These are phyloP conservation scores for Dactylellina sp. DNA, from an alignment of 2,329 filamentous ascomycete genomes.

Conservation along the genomic window DNA sequence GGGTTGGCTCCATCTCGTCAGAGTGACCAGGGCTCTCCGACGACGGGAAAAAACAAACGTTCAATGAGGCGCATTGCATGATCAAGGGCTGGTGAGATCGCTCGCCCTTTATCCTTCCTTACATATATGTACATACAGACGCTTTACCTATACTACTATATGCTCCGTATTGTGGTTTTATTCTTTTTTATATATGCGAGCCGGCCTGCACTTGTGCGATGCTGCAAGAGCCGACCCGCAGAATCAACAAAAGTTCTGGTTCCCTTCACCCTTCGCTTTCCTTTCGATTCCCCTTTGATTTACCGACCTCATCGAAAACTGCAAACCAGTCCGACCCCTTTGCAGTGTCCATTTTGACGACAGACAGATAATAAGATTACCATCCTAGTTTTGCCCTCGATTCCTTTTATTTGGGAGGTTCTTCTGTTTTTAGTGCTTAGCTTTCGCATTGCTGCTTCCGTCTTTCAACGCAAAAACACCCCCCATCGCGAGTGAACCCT, in stretches of 20 bases:
- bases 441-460: constrained; percentile 29
- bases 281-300: constrained; percentile 22
- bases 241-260: constrained; percentile 36
- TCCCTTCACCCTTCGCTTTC: constrained; percentile 15
- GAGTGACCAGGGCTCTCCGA: constrained; percentile 43
- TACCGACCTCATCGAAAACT: constrained; percentile 38
- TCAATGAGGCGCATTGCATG: constrained; percentile 57
- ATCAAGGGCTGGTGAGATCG: constrained; percentile 34
- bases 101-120: constrained; percentile 12
- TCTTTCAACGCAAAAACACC: constrained; percentile 46
- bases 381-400: constrained; percentile 7
- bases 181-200: constrained; percentile 57
- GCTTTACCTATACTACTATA: no score
- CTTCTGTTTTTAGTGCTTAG: constrained; percentile 26
- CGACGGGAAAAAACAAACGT: constrained; percentile 16
- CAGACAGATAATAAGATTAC: no score
- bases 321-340: no score
- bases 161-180: no score
- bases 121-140: no score
- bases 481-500: constrained; percentile 35
- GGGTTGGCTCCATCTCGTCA: constrained; percentile 54
- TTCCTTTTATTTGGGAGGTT: constrained; percentile 40
- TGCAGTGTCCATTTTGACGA: constrained; percentile 24
- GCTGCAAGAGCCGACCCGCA: constrained; percentile 50
- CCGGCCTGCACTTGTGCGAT: constrained; percentile 57